A percentile compares a stretch with the other conserved stretches of the same genome.
phyloP scores from a whole-genome alignment of 768 basidiomycete species.

The Calocera cornea region DNA sequence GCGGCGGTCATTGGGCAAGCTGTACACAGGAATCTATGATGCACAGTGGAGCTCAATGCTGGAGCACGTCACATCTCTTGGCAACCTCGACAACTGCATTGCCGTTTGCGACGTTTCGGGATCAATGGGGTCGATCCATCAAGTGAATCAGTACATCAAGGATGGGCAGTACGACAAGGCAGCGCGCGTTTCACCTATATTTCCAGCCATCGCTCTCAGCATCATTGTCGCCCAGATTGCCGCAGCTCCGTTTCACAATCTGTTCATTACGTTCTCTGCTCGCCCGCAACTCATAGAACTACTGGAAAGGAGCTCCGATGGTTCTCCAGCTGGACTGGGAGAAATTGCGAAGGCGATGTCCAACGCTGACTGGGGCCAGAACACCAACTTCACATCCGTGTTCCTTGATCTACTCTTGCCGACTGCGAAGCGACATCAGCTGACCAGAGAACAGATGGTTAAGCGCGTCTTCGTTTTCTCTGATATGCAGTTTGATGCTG shows the following conservation, averaged over 20 bases:
- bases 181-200: slow-evolving; percentile 32
- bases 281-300: slow-evolving; percentile 38
- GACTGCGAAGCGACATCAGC: slow-evolving; percentile 39
- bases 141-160: not conserved
- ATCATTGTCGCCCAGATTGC: slow-evolving; percentile 50
- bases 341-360: slow-evolving; percentile 30
- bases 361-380: slow-evolving; percentile 35
- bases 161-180: not conserved
- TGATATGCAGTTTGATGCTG: slow-evolving; percentile 65
- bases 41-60: slow-evolving; percentile 56
- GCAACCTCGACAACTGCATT: slow-evolving; percentile 45
- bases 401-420: slow-evolving; percentile 51
- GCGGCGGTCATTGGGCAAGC: not conserved
- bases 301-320: slow-evolving; percentile 18
- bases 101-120: slow-evolving; percentile 65
- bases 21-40: slow-evolving; percentile 30
- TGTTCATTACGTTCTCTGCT: slow-evolving; percentile 55
- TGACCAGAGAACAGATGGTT: slow-evolving; percentile 60
- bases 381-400: slow-evolving; percentile 49
- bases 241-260: slow-evolving; percentile 47
- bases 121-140: slow-evolving; percentile 41
- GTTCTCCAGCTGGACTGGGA: slow-evolving; percentile 6
- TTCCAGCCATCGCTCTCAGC: slow-evolving; percentile 50
- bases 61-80: slow-evolving; percentile 37
- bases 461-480: slow-evolving; percentile 62